These are phyloP conservation scores for Rhizophagus prolifer DNA, from an alignment of 192 early-diverging fungal genomes.

Conservation along the genomic window DNA sequence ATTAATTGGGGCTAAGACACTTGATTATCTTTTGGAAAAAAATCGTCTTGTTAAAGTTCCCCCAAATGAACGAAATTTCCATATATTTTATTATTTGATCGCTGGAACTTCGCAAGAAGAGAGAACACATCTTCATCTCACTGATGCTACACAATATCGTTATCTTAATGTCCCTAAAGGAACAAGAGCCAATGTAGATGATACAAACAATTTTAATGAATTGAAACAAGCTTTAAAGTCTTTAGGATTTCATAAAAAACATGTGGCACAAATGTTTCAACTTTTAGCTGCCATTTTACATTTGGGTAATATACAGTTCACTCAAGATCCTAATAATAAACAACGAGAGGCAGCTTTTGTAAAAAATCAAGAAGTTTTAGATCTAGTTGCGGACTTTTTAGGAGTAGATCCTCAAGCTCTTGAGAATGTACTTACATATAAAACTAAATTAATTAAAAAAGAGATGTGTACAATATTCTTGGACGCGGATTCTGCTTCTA, in stretches of 20 bases:
- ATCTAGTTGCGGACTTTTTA: constrained; percentile 79
- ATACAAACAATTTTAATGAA: constrained; percentile 60
- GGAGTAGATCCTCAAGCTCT: constrained; percentile 72
- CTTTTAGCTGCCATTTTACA: constrained; percentile 82
- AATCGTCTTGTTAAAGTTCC: constrained; percentile 61
- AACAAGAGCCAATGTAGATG: constrained; percentile 61
- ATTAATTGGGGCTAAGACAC: constrained; percentile 81
- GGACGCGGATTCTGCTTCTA: constrained; percentile 65
- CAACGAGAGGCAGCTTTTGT: constrained; percentile 75
- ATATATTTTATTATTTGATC: constrained; percentile 93
- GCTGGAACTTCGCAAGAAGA: constrained; percentile 82
- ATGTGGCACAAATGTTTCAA: constrained; percentile 83
- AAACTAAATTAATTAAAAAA: constrained; percentile 79
- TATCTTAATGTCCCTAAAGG: constrained; percentile 57
- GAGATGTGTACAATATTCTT: constrained; percentile 82
- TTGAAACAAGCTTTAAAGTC: constrained; percentile 82
- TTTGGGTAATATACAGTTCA: constrained; percentile 86
- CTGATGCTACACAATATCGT: constrained; percentile 58
- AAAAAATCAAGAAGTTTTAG: constrained; percentile 71
- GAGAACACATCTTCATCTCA: constrained; percentile 69
- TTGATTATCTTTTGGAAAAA: constrained; percentile 90
- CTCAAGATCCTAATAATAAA: constrained; percentile 56
- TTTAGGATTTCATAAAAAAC: constrained; percentile 78
- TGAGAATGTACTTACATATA: constrained; percentile 75
- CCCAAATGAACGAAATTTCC: constrained; percentile 82